These are phyloP conservation scores for Berberis vulgaris DNA, from an alignment of 164 flowering plant species.

Conservation along the genomic window DNA sequence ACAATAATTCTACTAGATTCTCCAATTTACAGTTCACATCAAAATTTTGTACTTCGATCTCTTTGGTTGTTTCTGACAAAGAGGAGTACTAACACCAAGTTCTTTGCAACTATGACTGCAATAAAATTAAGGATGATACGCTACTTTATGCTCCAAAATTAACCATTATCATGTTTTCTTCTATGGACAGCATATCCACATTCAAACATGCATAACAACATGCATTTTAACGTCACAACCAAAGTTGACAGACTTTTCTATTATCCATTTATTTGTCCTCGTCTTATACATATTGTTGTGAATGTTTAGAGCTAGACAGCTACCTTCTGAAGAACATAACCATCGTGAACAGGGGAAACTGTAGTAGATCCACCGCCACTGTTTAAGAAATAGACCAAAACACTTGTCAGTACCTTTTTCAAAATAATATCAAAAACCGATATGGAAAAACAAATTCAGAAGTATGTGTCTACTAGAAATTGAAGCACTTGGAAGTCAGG, in stretches of 20 bases:
- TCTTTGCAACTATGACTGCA: no score
- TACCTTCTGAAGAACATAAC: slow-evolving; percentile 97
- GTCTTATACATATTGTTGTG: not conserved
- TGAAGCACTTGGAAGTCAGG: no score
- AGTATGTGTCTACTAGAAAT: no score
- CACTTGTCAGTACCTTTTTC: slow-evolving; percentile 3
- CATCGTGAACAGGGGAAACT: slow-evolving; percentile 92
- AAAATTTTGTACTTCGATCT: no score
- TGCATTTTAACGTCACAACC: not conserved
- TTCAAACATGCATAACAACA: no score
- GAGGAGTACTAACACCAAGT: no score
- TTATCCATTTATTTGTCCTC: not conserved
- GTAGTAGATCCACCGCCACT: slow-evolving; percentile 99
- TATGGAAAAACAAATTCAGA: not conserved
- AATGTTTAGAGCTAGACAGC: not conserved
- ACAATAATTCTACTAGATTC: no score
- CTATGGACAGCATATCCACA: no score
- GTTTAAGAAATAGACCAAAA: slow-evolving; percentile 5
- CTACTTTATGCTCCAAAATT: no score
- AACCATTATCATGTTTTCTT: not conserved
- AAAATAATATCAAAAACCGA: not conserved
- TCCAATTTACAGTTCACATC: no score
- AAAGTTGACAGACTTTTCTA: not conserved
- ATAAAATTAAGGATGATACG: no score
- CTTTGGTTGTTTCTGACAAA: no score